A percentile compares a stretch with the other conserved stretches of the same genome.
Conservation (phyloP, 2,329 filamentous ascomycete genomes). For the Fusarium incarnatum region DNA sequence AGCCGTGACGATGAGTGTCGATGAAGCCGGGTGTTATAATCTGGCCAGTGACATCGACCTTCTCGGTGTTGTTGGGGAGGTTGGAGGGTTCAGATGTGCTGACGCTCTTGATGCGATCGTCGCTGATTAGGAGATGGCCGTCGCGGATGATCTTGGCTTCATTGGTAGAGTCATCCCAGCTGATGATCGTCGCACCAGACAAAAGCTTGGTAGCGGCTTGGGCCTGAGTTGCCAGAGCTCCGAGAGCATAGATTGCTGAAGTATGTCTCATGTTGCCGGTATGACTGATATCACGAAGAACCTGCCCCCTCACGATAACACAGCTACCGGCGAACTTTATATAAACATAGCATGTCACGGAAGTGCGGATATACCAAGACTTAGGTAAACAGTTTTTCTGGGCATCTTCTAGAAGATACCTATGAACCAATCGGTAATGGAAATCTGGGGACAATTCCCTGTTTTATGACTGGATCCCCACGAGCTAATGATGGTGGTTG, state of each 20-base stretch:
- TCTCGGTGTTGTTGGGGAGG: conserved; percentile 47
- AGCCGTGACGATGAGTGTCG: conserved; percentile 67
- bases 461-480: background rate
- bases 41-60: conserved; percentile 62
- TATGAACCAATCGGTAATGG: background rate
- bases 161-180: conserved; percentile 20
- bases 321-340: background rate
- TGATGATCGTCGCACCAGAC: conserved; percentile 28
- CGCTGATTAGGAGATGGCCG: conserved; percentile 4
- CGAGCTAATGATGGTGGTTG: background rate
- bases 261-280: background rate
- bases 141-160: conserved; percentile 4
- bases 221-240: background rate
- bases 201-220: conserved; percentile 11
- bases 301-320: fast-evolving
- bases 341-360: background rate
- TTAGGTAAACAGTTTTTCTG: background rate
- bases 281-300: background rate
- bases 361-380: background rate
- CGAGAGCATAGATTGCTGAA: background rate
- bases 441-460: background rate
- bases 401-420: background rate
- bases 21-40: conserved; percentile 68
- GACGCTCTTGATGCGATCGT: conserved; percentile 17
- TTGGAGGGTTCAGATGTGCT: background rate